Evolutionary conservation across 148 eudicot species (phyloP), one percentile per base, ranked within the genome.

Genomic region (Euryodendron excelsum): DNA sequence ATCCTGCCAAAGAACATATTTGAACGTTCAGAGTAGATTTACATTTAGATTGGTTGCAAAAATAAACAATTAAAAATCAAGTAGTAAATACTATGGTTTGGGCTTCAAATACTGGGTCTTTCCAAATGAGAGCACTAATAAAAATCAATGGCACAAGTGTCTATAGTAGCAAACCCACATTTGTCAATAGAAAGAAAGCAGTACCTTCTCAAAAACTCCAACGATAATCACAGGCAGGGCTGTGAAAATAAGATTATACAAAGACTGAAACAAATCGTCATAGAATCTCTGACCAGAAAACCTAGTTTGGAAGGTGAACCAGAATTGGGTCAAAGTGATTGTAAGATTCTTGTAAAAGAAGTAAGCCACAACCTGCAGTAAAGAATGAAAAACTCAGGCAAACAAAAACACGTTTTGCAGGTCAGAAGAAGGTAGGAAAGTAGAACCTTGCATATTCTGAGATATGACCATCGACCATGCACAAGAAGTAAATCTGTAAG

Each of bases 381-480:
- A 65, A 76, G 56, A 64, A 78, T 28, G 18, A 33, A n/a, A 73
- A 55, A 64, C 28, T 47, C 55, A 44, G 18, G 70, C 31, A 66
- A 61, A 25, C 52, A 53, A 69, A 67, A 64, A 23, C 7, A 9
- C 9, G 7, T 4, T 41, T 41, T 41, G 45, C 45, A 41, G 45
- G 45, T 41, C 45, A 41, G 45, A 41, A 41, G 8, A 41, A 34
- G 20, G 30, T n/a, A 11, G 20, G 15, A 72, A 62, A 59, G 59
- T 44, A 70, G 73, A 79, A 93, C 99, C 97, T 95, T 95, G 94
- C 94, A 92, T 79, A 95, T 84, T 84, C 99, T 90, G 67, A 90
- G 88, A 87, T 95, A 95, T n/a, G 97, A 93, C 99, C 97, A 95
- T 63, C 99, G 88, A 52, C 99, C 99, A 87, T 95, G 99, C 63